Evolutionary conservation across 306 rosid genomes (phyloP).

Genomic region (Prunus mira): DNA sequence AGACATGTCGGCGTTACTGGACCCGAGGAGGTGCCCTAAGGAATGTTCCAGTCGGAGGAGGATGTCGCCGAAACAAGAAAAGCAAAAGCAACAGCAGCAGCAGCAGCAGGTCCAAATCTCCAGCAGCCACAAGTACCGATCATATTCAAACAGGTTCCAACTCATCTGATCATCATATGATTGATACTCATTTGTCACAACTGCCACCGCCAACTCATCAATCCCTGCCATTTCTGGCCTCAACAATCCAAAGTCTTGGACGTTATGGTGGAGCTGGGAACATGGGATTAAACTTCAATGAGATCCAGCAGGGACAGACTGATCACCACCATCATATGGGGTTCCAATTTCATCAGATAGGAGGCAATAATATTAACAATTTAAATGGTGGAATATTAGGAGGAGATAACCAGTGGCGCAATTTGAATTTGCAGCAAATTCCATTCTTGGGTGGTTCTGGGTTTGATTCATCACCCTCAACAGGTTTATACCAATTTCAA

Average conservation of each 20-base stretch:
- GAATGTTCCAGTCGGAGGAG: constrained; percentile 93
- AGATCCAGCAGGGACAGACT: constrained; percentile 43
- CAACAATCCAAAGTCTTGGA: constrained; percentile 60
- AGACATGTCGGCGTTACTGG: constrained; percentile 93
- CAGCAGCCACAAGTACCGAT: constrained; percentile 16
- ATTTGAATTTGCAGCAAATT: constrained; percentile 42
- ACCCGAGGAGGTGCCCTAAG: constrained; percentile 84
- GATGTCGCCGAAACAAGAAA: constrained; percentile 87
- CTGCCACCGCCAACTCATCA: neutral
- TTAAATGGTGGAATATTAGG: constrained; percentile 10
- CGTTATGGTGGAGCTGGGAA: constrained; percentile 52
- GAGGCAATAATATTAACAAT: constrained; percentile 19
- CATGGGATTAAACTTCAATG: constrained; percentile 56
- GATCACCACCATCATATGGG: constrained; percentile 39
- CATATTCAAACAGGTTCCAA: neutral
- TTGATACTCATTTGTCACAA: neutral
- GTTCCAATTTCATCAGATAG: constrained; percentile 39
- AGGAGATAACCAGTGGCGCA: constrained; percentile 53
- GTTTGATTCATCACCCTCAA: constrained; percentile 37
- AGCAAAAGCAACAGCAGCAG: constrained; percentile 44
- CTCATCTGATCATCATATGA: constrained; percentile 1
- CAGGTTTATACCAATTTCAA: constrained; percentile 46
- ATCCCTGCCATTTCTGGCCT: constrained; percentile 55
- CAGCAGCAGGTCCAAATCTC: constrained; percentile 66
- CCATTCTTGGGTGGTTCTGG: constrained; percentile 46